Evolutionary conservation across 2,329 filamentous ascomycete genomes (phyloP).

Genomic region (Venturia effusa): DNA sequence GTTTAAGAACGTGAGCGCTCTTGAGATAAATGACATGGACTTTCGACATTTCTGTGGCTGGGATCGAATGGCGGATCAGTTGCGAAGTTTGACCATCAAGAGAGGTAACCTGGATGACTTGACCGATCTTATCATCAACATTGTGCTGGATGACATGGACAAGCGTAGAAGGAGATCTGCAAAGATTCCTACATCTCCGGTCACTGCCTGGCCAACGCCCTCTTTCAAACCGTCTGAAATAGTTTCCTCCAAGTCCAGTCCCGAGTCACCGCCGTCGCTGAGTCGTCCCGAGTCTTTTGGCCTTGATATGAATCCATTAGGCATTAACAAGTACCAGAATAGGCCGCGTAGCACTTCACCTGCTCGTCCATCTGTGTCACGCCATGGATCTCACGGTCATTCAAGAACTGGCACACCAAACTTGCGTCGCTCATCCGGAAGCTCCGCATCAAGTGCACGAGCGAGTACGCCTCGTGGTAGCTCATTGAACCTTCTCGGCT

Average conservation of each 20-base stretch:
- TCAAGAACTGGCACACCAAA: slow-evolving; percentile 58
- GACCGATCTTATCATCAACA: slow-evolving; percentile 78
- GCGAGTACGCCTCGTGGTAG: slow-evolving; percentile 51
- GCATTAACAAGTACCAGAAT: slow-evolving; percentile 33
- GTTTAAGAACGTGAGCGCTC: slow-evolving; percentile 90
- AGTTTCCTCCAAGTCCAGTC: slow-evolving; percentile 54
- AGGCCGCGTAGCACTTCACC: slow-evolving; percentile 72
- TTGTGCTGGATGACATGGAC: slow-evolving; percentile 94
- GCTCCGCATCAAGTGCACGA: slow-evolving; percentile 68
- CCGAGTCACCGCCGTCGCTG: slow-evolving; percentile 48
- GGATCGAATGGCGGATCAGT: slow-evolving; percentile 85
- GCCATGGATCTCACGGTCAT: slow-evolving; percentile 56
- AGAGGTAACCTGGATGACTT: slow-evolving; percentile 82
- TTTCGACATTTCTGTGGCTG: slow-evolving; percentile 96
- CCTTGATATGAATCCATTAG: slow-evolving; percentile 34
- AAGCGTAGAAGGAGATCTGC: slow-evolving; percentile 79
- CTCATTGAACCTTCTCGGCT: slow-evolving; percentile 63
- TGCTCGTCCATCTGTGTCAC: slow-evolving; percentile 61
- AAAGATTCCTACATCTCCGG: slow-evolving; percentile 72
- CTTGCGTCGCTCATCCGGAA: slow-evolving; percentile 79
- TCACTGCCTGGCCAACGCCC: slow-evolving; percentile 54
- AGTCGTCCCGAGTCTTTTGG: slow-evolving; percentile 38
- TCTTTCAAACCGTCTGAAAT: slow-evolving; percentile 55
- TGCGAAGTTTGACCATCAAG: slow-evolving; percentile 81
- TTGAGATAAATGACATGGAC: slow-evolving; percentile 92